Conservation (phyloP, 73 alveolate species). For the Tetrahymena elliotti region DNA sequence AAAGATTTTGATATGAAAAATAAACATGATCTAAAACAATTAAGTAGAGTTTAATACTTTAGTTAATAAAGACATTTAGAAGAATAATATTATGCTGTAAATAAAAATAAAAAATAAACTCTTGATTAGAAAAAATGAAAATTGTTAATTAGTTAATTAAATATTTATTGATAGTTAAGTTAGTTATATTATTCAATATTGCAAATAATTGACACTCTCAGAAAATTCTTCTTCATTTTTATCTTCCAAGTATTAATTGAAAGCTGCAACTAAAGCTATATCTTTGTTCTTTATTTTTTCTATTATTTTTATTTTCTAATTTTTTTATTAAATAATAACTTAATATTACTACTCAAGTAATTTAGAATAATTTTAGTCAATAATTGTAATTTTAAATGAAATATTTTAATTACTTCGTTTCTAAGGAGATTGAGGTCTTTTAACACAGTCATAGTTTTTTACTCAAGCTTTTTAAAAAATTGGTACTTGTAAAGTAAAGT, state of each 20-base stretch:
- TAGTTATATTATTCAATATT: background rate
- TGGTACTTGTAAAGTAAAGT: background rate
- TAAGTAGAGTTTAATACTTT: no score
- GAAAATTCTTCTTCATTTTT: background rate
- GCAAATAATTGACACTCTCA: background rate
- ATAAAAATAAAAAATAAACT: background rate
- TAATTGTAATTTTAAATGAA: no score
- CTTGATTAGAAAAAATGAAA: no score
- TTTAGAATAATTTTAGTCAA: background rate
- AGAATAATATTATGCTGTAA: no score
- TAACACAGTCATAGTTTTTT: background rate
- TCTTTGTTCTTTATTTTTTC: background rate
- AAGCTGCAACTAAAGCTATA: background rate
- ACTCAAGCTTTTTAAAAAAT: background rate
- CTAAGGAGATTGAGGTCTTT: background rate
- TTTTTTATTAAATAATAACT: no score
- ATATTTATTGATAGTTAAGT: background rate
- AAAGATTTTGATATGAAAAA: no score
- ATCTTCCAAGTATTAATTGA: background rate
- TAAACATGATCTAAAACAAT: no score
- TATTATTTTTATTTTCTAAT: background rate
- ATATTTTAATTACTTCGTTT: background rate
- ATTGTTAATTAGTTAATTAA: background rate
- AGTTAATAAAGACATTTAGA: background rate
- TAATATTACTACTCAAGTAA: no score